Conservation (phyloP, 2,329 filamentous ascomycete species). For the Nemania sp. region DNA sequence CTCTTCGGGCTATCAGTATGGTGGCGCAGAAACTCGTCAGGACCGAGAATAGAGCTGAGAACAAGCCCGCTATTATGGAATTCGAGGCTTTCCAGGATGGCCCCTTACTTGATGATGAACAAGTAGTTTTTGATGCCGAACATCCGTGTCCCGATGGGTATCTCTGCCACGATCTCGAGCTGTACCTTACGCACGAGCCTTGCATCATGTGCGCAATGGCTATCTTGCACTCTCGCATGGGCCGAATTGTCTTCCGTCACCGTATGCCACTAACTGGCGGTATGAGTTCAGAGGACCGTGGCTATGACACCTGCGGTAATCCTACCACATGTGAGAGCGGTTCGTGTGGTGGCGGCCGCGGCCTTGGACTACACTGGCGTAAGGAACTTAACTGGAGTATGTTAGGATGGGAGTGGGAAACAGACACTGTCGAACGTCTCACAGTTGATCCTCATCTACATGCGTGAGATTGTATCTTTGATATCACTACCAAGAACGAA, state of each 20-base stretch:
- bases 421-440: conserved; percentile 56
- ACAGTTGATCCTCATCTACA: conserved; percentile 63
- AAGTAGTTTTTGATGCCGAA: conserved; percentile 70
- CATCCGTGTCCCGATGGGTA: conserved; percentile 83
- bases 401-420: conserved; percentile 81
- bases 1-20: conserved; percentile 84
- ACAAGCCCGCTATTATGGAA: conserved; percentile 58
- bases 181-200: conserved; percentile 95
- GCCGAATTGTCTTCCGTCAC: conserved; percentile 82
- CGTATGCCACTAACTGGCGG: conserved; percentile 86
- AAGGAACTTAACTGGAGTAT: conserved; percentile 89
- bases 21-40: conserved; percentile 76
- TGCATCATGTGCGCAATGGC: conserved; percentile 98
- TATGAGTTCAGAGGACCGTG: conserved; percentile 79
- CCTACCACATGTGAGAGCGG: conserved; percentile 49
- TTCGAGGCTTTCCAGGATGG: conserved; percentile 75
- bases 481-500: conserved; percentile 46
- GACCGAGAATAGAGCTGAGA: conserved; percentile 60
- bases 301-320: conserved; percentile 55
- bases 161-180: conserved; percentile 90
- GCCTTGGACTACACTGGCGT: conserved; percentile 77
- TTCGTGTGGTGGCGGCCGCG: conserved; percentile 63
- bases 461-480: conserved; percentile 55
- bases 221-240: conserved; percentile 92
- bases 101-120: conserved; percentile 76